Evolutionary conservation across 306 rosid genomes (phyloP).

Genomic region (Fragaria iinumae): DNA sequence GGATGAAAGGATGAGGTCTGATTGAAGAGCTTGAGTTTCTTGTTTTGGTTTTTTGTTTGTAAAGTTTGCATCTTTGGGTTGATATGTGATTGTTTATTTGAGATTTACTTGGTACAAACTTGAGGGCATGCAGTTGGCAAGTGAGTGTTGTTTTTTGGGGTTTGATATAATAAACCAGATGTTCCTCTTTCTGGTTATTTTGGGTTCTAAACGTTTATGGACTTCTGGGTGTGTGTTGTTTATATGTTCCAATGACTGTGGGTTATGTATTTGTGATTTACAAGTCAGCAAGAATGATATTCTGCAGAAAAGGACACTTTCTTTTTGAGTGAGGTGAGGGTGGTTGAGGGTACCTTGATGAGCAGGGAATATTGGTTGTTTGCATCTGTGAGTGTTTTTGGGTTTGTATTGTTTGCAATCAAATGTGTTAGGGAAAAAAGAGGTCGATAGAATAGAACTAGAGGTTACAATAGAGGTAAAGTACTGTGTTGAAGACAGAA

Average conservation of each 20-base stretch:
- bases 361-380: background rate
- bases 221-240: background rate
- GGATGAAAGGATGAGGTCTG: background rate
- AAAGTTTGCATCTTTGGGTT: background rate
- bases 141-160: background rate
- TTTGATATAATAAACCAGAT: background rate
- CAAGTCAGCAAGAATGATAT: background rate
- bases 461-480: background rate
- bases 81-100: background rate
- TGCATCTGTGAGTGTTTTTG: background rate
- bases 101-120: conserved; percentile 1
- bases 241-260: background rate
- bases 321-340: background rate
- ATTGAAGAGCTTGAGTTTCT: background rate
- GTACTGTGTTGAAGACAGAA: background rate
- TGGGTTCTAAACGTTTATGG: background rate
- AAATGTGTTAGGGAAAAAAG: background rate
- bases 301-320: background rate
- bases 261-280: background rate
- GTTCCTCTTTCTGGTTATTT: too few species aligned
- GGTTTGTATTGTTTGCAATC: background rate
- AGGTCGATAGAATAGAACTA: background rate
- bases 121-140: conserved; percentile 21
- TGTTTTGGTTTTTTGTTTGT: background rate
- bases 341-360: background rate